Evolutionary conservation across 75 land plant species (phyloP).

Genomic region (Adiantum capillusveneris): DNA sequence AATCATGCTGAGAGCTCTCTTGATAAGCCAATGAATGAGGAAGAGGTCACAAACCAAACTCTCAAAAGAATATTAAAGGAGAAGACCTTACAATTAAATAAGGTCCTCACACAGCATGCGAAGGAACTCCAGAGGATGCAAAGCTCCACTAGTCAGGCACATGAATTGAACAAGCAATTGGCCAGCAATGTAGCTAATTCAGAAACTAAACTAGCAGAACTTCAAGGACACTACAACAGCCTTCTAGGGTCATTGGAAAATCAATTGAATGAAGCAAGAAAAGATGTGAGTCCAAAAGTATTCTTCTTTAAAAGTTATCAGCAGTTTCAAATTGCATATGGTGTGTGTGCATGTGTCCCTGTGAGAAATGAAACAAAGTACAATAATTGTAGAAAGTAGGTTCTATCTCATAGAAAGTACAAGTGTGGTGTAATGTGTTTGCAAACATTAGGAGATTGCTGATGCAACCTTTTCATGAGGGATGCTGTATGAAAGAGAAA

Average conservation of each 20-base stretch:
- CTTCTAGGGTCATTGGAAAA: neutral
- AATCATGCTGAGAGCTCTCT: neutral
- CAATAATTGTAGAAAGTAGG: too few species aligned
- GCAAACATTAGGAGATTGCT: too few species aligned
- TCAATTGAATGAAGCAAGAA: constrained; percentile 1
- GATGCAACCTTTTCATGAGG: too few species aligned
- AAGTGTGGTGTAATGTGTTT: too few species aligned
- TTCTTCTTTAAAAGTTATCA: too few species aligned
- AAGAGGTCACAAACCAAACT: neutral
- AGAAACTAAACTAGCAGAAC: constrained; percentile 4
- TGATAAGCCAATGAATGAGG: neutral
- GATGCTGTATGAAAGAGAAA: too few species aligned
- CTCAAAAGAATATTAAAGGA: constrained; percentile 3
- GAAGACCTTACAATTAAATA: neutral
- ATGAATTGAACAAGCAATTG: constrained; percentile 3
- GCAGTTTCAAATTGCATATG: too few species aligned
- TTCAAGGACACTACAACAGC: constrained; percentile 2
- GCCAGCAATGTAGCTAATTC: constrained; percentile 1
- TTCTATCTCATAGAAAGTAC: too few species aligned
- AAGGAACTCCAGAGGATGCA: neutral
- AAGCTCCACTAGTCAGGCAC: constrained; percentile 1
- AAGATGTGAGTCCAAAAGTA: neutral
- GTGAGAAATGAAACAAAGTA: too few species aligned
- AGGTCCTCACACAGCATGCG: neutral
- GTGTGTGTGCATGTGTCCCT: too few species aligned